phyloP scores from a whole-genome alignment of 2,329 filamentous ascomycete genomes.

The Bipolaris gigantea region DNA sequence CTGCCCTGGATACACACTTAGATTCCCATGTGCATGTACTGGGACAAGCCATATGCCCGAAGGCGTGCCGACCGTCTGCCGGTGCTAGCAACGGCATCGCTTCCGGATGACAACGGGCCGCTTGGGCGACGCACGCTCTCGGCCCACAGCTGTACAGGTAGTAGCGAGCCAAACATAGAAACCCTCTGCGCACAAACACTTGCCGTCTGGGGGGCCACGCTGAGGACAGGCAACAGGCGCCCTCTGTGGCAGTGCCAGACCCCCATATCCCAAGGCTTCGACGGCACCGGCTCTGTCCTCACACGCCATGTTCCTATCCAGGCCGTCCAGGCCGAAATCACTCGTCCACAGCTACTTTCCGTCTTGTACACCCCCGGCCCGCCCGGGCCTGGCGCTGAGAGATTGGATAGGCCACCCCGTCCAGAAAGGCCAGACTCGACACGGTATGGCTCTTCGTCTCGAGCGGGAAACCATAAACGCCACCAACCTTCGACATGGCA shows the following conservation, averaged over 20 bases:
- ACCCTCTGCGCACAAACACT: slow-evolving; percentile 16
- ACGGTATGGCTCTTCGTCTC: slow-evolving; percentile 25
- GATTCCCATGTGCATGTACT: neutral
- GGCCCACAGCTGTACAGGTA: slow-evolving; percentile 3
- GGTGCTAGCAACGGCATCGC: slow-evolving; percentile 21
- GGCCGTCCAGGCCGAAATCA: slow-evolving; percentile 21
- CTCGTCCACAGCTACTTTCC: slow-evolving; percentile 16
- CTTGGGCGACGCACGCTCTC: slow-evolving; percentile 23
- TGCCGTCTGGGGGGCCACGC: slow-evolving; percentile 15
- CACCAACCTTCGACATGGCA: slow-evolving; percentile 35
- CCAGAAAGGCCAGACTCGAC: slow-evolving; percentile 27
- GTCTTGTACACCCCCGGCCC: slow-evolving; percentile 23
- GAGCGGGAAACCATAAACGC: slow-evolving; percentile 30
- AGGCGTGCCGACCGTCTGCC: slow-evolving; percentile 16
- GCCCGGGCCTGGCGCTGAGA: slow-evolving; percentile 20
- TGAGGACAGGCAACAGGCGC: slow-evolving; percentile 12
- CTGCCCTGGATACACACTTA: neutral
- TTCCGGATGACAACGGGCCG: slow-evolving; percentile 18
- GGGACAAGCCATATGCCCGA: slow-evolving; percentile 20
- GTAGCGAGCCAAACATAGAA: slow-evolving; percentile 22
- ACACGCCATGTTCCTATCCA: slow-evolving; percentile 24
- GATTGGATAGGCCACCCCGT: slow-evolving; percentile 27
- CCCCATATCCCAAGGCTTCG: slow-evolving; percentile 27
- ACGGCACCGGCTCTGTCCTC: slow-evolving; percentile 19
- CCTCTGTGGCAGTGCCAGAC: slow-evolving; percentile 27